These are phyloP conservation scores for Galerina marginata DNA, from an alignment of 768 basidiomycete genomes.

Conservation along the genomic window DNA sequence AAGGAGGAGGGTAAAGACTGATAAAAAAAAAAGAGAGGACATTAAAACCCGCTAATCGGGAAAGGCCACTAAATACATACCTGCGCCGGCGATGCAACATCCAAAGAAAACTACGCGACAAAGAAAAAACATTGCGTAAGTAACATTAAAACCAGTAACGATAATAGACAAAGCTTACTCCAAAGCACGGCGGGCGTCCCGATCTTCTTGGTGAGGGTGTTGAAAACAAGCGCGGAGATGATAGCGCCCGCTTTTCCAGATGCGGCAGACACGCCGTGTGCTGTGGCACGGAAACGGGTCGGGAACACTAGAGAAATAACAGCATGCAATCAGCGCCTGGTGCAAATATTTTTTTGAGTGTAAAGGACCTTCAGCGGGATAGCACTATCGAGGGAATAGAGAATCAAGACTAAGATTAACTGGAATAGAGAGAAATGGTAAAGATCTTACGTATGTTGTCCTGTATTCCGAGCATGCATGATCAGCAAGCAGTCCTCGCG, in stretches of 20 bases:
- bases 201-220: slow-evolving; percentile 60
- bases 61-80: slow-evolving; percentile 5
- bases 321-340: neutral
- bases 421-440: neutral
- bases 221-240: slow-evolving; percentile 76
- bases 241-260: slow-evolving; percentile 79
- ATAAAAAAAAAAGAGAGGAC: neutral
- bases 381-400: slow-evolving; percentile 45
- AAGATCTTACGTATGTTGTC: slow-evolving; percentile 53
- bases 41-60: neutral
- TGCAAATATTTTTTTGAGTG: neutral
- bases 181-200: slow-evolving; percentile 72
- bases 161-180: slow-evolving; percentile 52
- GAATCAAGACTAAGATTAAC: neutral
- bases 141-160: neutral
- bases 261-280: slow-evolving; percentile 79
- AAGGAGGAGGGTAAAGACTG: slow-evolving; percentile 40
- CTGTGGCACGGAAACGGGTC: slow-evolving; percentile 72
- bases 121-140: neutral
- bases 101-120: slow-evolving; percentile 62
- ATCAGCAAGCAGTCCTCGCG: neutral
- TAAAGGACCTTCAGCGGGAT: slow-evolving; percentile 61
- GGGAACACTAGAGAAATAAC: slow-evolving; percentile 60
- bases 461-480: slow-evolving; percentile 27
- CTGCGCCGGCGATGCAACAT: slow-evolving; percentile 63